Evolutionary conservation across 2,329 filamentous ascomycete genomes (phyloP), one percentile per base, ranked within the genome.

Genomic region (Tolypocladium paradoxum): DNA sequence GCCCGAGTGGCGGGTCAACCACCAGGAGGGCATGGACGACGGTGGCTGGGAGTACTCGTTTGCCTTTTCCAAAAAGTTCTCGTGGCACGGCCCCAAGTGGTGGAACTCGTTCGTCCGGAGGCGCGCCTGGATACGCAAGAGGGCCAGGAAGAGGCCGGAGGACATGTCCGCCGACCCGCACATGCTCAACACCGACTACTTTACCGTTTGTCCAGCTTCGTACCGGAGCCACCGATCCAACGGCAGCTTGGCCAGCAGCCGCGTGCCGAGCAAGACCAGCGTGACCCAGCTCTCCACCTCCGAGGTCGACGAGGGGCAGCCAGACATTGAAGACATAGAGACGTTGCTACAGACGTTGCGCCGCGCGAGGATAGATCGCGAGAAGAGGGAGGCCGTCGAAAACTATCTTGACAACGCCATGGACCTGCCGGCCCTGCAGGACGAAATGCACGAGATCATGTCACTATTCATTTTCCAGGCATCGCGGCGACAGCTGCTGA

Each of bases 41-140:
- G 88, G 92, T 57, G 93, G 93, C 4, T 99, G 93, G 93, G 87
- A 95, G 66, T 99, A 99, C 70, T 93, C 89, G 18, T 90, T 96
- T 66, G 85, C 88, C 59, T 99, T 97, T 65, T 75, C 76, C 58
- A 82, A 78, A 55, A 75, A 72, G 43, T 90, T 87, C 59, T 82
- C 83, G 3, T 99, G 93, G 93, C 93, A 99, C 68, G 85, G 85
- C 3, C 87, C 88, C 20, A 86, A 83, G 29, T 97, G 92, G 91
- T 96, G 90, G 70, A 92, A 91, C 67, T 95, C 90, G 1, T 99
- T 92, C 65, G 93, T 96, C n/a, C 79, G 93, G 36, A 77, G 93
- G 60, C 80, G 93, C 56, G 83, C 89, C 24, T 99, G 93, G 93
- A 82, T 92, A 52, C 78, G 93, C 45, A 87, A 88, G 67, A 78